Conservation (phyloP, 2,329 filamentous ascomycete genomes). For the Fusarium verrucosum region DNA sequence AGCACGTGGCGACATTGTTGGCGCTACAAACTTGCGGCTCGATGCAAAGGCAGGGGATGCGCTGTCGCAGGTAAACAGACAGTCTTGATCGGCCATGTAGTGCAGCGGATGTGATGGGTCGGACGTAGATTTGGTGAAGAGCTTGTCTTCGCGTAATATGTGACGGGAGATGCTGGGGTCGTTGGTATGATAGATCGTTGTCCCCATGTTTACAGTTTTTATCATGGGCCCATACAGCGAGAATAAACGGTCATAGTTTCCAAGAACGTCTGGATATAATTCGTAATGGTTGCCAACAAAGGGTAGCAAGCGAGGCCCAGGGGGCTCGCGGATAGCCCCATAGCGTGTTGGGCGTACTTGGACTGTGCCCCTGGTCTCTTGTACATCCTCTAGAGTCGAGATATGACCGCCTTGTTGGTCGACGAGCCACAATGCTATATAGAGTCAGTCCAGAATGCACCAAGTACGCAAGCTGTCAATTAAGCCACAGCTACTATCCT, state of each 20-base stretch:
- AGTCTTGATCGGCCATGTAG: constrained; percentile 53
- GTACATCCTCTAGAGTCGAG: too few relatives aligned
- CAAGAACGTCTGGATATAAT: constrained; percentile 65
- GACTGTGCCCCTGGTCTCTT: too few relatives aligned
- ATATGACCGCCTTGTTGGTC: too few relatives aligned
- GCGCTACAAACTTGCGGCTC: constrained; percentile 70
- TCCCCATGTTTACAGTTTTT: constrained; percentile 62
- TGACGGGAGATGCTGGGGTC: constrained; percentile 57
- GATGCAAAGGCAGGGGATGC: constrained; percentile 59
- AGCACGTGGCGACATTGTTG: constrained; percentile 66
- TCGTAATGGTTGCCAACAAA: constrained; percentile 64
- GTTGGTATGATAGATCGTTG: constrained; percentile 60
- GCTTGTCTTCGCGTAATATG: constrained; percentile 59
- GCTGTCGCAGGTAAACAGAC: constrained; percentile 60
- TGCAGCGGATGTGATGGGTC: constrained; percentile 59
- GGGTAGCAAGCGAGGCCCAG: constrained; percentile 58
- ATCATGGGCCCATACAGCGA: constrained; percentile 62
- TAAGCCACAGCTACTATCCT: too few relatives aligned
- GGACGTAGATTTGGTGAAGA: constrained; percentile 64
- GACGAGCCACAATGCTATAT: too few relatives aligned
- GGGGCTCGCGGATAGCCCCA: too few relatives aligned
- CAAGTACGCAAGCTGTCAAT: too few relatives aligned
- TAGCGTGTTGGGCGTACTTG: too few relatives aligned
- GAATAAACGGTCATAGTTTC: constrained; percentile 65
- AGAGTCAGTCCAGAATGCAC: too few relatives aligned